Evolutionary conservation across 495 filamentous ascomycete species (phyloP).

Genomic region (Tuber indicum): DNA sequence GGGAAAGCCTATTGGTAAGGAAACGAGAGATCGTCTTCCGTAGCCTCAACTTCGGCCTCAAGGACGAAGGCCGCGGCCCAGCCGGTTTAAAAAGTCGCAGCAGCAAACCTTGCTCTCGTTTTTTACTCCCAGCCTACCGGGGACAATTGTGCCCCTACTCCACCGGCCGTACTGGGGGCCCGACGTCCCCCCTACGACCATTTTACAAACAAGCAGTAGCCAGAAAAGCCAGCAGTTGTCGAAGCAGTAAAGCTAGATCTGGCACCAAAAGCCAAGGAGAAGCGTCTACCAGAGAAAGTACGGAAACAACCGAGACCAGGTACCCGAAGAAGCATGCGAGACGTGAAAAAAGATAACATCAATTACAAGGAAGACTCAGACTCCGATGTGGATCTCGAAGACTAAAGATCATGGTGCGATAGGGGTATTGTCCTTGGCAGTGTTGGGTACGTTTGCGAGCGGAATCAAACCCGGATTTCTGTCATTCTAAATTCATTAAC

Average conservation of each 20-base stretch:
- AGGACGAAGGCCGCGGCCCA: neutral
- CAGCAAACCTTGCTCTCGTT: conserved; percentile 32
- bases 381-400: conserved; percentile 34
- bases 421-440: neutral
- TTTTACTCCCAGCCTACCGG: conserved; percentile 6
- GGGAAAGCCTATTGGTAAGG: neutral
- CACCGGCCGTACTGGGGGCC: neutral
- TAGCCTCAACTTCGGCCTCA: neutral
- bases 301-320: conserved; percentile 23
- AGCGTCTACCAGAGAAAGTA: conserved; percentile 20
- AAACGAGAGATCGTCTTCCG: neutral
- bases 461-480: neutral
- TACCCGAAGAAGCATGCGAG: conserved; percentile 28
- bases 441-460: neutral
- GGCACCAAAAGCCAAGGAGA: conserved; percentile 25
- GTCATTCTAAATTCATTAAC: neutral
- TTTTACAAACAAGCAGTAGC: neutral
- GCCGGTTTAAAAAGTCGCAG: neutral
- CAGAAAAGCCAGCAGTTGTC: neutral
- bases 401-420: neutral
- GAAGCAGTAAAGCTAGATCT: conserved; percentile 19
- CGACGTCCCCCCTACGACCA: neutral
- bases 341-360: conserved; percentile 31
- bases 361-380: conserved; percentile 36
- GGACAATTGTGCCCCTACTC: neutral